Evolutionary conservation across 768 basidiomycete species (phyloP).

Genomic region (Leccinum subtestaceum): DNA sequence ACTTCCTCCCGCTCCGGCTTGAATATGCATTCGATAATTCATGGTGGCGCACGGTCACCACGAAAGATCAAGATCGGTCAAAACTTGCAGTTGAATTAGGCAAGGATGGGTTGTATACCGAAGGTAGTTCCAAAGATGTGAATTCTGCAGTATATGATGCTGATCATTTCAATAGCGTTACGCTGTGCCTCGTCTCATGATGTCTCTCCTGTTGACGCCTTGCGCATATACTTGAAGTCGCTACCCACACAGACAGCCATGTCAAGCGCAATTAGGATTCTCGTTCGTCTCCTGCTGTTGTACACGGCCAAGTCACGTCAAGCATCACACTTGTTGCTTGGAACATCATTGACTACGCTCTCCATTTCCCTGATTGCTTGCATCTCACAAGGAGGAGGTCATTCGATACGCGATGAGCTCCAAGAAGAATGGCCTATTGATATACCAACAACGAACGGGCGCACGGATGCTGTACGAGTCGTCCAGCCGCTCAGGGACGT

Average conservation of each 20-base stretch:
- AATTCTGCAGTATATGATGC: constrained; percentile 3
- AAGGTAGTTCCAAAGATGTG: constrained; percentile 18
- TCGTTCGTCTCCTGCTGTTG: constrained; percentile 67
- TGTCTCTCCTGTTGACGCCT: constrained; percentile 31
- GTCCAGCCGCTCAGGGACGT: constrained; percentile 70
- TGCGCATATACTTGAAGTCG: constrained; percentile 52
- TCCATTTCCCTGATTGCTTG: constrained; percentile 72
- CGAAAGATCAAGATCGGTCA: constrained; percentile 21
- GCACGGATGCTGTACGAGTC: constrained; percentile 40
- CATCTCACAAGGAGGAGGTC: constrained; percentile 76
- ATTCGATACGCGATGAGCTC: constrained; percentile 61
- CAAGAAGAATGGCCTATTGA: constrained; percentile 65
- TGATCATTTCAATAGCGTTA: constrained; percentile 19
- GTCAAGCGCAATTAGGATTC: constrained; percentile 51
- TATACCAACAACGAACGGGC: constrained; percentile 5
- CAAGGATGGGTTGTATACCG: constrained; percentile 47
- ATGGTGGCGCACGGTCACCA: constrained; percentile 61
- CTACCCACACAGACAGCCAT: constrained; percentile 76
- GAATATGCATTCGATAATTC: constrained; percentile 70
- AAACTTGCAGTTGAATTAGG: constrained; percentile 46
- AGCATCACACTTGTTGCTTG: constrained; percentile 77
- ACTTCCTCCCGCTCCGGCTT: constrained; percentile 61
- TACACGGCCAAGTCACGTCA: constrained; percentile 55
- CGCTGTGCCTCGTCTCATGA: constrained; percentile 11
- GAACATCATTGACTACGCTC: constrained; percentile 75